Evolutionary conservation across 495 filamentous ascomycete species (phyloP).

Genomic region (Evansstolkia leycettana): DNA sequence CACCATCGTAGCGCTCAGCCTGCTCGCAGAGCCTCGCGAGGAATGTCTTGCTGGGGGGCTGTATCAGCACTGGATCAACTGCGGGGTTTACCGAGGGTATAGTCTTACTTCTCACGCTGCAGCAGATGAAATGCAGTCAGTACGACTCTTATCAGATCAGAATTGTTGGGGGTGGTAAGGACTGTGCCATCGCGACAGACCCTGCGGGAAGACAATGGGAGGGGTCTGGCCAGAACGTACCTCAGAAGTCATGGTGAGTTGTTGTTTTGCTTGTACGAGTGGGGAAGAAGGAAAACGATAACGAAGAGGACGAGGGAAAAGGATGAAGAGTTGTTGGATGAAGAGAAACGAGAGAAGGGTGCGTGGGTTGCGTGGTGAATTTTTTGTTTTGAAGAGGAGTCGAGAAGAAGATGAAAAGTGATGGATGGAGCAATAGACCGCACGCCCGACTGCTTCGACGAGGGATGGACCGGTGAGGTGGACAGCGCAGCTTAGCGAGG

Average conservation of each 20-base stretch:
- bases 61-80: conserved; percentile 19
- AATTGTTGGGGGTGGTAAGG: conserved; percentile 14
- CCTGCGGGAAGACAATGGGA: conserved; percentile 8
- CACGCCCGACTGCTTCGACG: conserved; percentile 13
- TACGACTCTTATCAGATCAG: neutral
- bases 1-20: conserved; percentile 99
- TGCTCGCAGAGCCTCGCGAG: conserved; percentile 99
- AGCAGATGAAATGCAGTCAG: conserved; percentile 14
- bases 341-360: neutral
- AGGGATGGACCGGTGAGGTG: conserved; percentile 18
- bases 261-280: neutral
- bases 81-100: conserved; percentile 6
- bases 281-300: neutral
- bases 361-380: neutral
- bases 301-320: neutral
- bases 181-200: conserved; percentile 2
- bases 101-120: conserved; percentile 75
- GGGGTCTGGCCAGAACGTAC: conserved; percentile 30
- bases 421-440: conserved; percentile 7
- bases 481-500: conserved; percentile 19
- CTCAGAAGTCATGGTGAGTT: conserved; percentile 36
- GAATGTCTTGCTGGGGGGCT: conserved; percentile 93
- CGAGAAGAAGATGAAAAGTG: conserved; percentile 11
- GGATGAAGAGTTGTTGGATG: neutral
- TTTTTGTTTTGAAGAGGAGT: conserved; percentile 3